Base-by-base conservation (phyloP, 345 rosid species). In the Linum trigynum region DNA sequence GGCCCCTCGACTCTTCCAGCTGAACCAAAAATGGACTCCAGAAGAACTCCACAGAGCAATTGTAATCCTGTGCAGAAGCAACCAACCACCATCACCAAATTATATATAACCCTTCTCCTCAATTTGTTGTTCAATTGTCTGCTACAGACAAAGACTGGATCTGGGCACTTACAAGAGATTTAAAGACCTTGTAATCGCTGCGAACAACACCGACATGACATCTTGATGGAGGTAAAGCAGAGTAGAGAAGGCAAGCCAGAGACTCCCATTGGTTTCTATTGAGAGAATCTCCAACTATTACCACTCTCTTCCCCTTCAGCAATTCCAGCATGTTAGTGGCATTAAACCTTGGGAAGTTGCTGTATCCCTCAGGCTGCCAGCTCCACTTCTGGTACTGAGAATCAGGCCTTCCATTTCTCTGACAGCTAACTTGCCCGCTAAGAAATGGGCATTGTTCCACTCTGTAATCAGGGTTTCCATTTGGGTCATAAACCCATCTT, bases 221-320 rank as follows among this genome's bases (percentile, higher is more conserved):
- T 39, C 51, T 69, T 14, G 76, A 71, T 39, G 81, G 55, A 71
- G 79, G 74, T 7, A 74, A 38, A 16, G 80, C 68, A 60, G 85
- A 76, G 66, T 79, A 81, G 48, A 85, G 78, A 65, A 83, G 81
- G 55, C 83, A 83, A 68, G 78, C 78, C 51, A 85, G 84, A 55
- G 90, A 81, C 57, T 85, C 87, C 75, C 80, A 83, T 71, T 82
- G 86, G 73, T 83, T 81, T 72, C 80, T 66, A 75, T 80, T 81
- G 16, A 85, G 78, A 1, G 86, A 85, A 58, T 85, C 85, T 64
- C 85, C 86, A 32, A 81, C 84, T 57, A 85, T 43, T 43, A 80
- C 74, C 59, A 82, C 59, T 58, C 85, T 77, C 76, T 82, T 85
- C 67, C 85, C 83, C 74, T 75, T 67, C 8, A 82, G 76, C 35